Conservation (phyloP, 2,329 filamentous ascomycete species). For the Fusarium subglutinans region DNA sequence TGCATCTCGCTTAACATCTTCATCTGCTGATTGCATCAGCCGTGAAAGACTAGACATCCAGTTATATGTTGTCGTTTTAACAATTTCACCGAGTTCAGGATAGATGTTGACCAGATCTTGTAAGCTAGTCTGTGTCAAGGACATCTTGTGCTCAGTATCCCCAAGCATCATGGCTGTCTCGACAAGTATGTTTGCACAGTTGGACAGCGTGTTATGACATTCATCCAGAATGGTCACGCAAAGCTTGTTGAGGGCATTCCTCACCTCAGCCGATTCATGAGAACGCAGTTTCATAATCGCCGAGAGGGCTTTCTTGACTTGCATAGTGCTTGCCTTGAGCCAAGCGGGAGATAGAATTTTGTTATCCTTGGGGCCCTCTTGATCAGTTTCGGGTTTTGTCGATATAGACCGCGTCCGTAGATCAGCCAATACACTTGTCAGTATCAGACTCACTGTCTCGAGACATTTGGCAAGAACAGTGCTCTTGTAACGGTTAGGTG, state of each 20-base stretch:
- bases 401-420: constrained; percentile 61
- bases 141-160: constrained; percentile 54
- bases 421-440: constrained; percentile 67
- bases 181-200: constrained; percentile 75
- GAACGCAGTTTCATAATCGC: constrained; percentile 79
- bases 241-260: constrained; percentile 71
- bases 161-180: constrained; percentile 82
- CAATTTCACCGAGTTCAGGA: constrained; percentile 66
- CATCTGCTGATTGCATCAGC: constrained; percentile 85
- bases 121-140: constrained; percentile 60
- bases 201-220: constrained; percentile 76
- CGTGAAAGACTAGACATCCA: constrained; percentile 86
- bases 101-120: constrained; percentile 71
- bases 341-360: constrained; percentile 65
- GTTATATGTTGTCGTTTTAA: constrained; percentile 78
- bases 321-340: constrained; percentile 80
- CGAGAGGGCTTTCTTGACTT: constrained; percentile 84
- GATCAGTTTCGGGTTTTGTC: constrained; percentile 45
- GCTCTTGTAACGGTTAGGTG: constrained; percentile 66
- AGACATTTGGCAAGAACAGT: constrained; percentile 71
- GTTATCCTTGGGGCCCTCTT: constrained; percentile 35
- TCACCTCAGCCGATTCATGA: constrained; percentile 76
- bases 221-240: constrained; percentile 81
- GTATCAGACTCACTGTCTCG: constrained; percentile 63
- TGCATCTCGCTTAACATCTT: constrained; percentile 75